Conservation (phyloP, 202 grass and related monocot genomes). For the Elaeis oleifera region DNA sequence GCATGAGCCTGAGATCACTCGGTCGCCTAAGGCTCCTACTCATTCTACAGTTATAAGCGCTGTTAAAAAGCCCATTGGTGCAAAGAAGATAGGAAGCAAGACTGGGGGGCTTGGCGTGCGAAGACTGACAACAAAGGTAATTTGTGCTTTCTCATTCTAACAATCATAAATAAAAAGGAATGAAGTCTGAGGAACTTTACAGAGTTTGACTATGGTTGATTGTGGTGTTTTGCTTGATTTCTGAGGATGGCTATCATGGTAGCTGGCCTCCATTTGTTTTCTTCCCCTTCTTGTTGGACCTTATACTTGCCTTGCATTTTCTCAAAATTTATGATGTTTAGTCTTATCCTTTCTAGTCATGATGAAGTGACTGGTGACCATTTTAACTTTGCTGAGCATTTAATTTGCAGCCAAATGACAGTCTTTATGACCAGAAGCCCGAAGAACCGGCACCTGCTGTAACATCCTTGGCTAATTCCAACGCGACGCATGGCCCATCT, state of each 20-base stretch:
- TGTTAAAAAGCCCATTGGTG: constrained; percentile 61
- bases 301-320: too few species aligned
- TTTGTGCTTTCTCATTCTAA: neutral
- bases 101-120: constrained; percentile 72
- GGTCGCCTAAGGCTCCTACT: constrained; percentile 31
- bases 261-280: too few species aligned
- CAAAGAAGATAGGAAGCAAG: constrained; percentile 62
- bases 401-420: constrained; percentile 52
- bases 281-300: too few species aligned
- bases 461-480: constrained; percentile 29
- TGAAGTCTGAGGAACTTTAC: neutral
- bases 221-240: too few species aligned
- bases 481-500: constrained; percentile 35
- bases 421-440: constrained; percentile 80
- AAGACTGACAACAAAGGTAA: constrained; percentile 73
- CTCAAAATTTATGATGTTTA: neutral
- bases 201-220: too few species aligned
- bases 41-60: constrained; percentile 42
- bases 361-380: neutral
- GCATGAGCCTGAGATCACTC: constrained; percentile 27
- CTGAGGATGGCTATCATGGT: too few species aligned
- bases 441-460: constrained; percentile 54
- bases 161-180: neutral
- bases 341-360: neutral
- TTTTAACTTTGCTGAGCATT: neutral